phyloP scores from a whole-genome alignment of 2,329 filamentous ascomycete genomes.

The Cladophialophora bantiana region DNA sequence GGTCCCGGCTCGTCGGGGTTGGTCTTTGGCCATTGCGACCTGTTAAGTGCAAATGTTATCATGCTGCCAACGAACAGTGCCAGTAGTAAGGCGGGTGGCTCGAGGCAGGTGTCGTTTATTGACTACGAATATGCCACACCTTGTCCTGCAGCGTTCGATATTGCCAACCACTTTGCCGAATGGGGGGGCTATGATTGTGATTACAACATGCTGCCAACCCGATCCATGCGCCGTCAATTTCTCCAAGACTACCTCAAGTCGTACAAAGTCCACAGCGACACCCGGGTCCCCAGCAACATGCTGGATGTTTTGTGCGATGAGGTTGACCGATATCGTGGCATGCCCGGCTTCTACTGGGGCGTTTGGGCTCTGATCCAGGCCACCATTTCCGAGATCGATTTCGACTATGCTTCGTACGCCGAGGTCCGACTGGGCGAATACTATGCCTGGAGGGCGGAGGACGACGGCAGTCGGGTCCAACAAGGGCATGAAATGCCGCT shows the following conservation, averaged over 20 bases:
- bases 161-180: slow-evolving; percentile 97
- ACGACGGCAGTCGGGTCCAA: slow-evolving; percentile 62
- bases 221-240: slow-evolving; percentile 77
- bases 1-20: slow-evolving; percentile 79
- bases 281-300: slow-evolving; percentile 55
- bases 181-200: slow-evolving; percentile 98
- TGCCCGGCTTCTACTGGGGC: slow-evolving; percentile 87
- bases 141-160: slow-evolving; percentile 92
- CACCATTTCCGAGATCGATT: slow-evolving; percentile 92
- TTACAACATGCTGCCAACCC: slow-evolving; percentile 80
- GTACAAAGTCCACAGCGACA: slow-evolving; percentile 66
- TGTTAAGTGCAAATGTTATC: slow-evolving; percentile 96
- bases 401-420: slow-evolving; percentile 93
- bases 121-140: slow-evolving; percentile 98
- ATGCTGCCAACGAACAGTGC: slow-evolving; percentile 63
- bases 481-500: slow-evolving; percentile 69
- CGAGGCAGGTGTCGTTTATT: slow-evolving; percentile 77
- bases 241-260: slow-evolving; percentile 80
- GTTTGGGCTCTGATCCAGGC: slow-evolving; percentile 97
- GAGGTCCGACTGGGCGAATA: slow-evolving; percentile 88
- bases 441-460: slow-evolving; percentile 85
- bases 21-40: slow-evolving; percentile 61
- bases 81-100: slow-evolving; percentile 47
- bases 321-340: slow-evolving; percentile 84
- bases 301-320: slow-evolving; percentile 74